These are phyloP conservation scores for Boletus huronensis DNA, from an alignment of 768 basidiomycete species.

Conservation along the genomic window DNA sequence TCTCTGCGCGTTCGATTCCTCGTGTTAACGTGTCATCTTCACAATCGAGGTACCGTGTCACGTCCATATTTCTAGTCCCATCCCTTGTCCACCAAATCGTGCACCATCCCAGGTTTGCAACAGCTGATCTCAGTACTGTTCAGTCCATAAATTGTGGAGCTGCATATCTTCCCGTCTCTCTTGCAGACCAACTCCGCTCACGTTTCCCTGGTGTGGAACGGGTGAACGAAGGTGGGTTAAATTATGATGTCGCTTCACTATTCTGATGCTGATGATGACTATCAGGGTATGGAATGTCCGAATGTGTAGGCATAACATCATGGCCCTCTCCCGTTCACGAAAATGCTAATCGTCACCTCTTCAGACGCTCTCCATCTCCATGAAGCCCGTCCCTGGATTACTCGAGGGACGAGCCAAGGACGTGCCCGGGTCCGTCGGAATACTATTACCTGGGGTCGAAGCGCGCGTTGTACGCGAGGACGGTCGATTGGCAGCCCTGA, in stretches of 20 bases:
- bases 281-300: constrained; percentile 70
- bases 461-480: constrained; percentile 60
- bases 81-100: constrained; percentile 65
- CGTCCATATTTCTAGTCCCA: constrained; percentile 51
- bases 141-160: constrained; percentile 49
- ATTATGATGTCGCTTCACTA: neutral
- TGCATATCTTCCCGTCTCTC: constrained; percentile 60
- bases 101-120: constrained; percentile 44
- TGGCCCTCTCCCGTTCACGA: neutral
- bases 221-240: constrained; percentile 45
- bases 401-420: constrained; percentile 42
- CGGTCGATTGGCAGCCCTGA: constrained; percentile 47
- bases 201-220: constrained; percentile 35
- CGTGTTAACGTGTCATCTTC: neutral
- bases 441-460: constrained; percentile 62
- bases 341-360: neutral
- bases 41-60: constrained; percentile 49
- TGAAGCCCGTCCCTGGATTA: constrained; percentile 42
- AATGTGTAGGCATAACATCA: constrained; percentile 48
- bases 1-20: neutral
- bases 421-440: constrained; percentile 47
- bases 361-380: constrained; percentile 55
- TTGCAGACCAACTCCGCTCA: constrained; percentile 41
- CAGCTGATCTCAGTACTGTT: constrained; percentile 53
- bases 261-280: constrained; percentile 2